Conservation (phyloP, 495 filamentous ascomycete genomes). For the Achaetomiella virescens region DNA sequence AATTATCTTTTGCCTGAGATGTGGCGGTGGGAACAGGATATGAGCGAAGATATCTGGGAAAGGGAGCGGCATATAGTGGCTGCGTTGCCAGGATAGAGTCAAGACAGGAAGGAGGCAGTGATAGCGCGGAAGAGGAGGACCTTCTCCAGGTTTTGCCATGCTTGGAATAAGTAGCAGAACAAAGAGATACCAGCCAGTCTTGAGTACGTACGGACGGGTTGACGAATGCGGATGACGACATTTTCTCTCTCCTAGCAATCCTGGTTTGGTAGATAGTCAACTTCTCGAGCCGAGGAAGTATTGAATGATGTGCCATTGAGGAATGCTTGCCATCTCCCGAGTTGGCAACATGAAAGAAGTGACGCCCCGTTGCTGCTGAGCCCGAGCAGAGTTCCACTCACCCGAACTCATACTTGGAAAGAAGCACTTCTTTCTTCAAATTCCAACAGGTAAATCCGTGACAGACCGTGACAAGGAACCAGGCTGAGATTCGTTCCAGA, state of each 20-base stretch:
- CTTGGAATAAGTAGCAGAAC: constrained; percentile 5
- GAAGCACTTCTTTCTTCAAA: too few relatives aligned
- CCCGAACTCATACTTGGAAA: too few relatives aligned
- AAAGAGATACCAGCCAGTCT: constrained; percentile 1
- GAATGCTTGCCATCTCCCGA: neutral
- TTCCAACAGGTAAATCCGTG: too few relatives aligned
- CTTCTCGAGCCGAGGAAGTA: too few relatives aligned
- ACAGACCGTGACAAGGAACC: too few relatives aligned
- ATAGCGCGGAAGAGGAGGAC: neutral
- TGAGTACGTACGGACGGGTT: neutral
- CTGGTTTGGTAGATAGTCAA: too few relatives aligned
- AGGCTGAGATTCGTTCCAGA: too few relatives aligned
- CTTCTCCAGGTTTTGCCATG: neutral
- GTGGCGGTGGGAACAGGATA: neutral
- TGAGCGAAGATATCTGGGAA: neutral
- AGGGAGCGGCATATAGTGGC: neutral
- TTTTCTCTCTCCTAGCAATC: neutral
- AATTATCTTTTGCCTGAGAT: neutral
- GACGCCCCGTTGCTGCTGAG: too few relatives aligned
- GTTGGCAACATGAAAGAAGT: too few relatives aligned
- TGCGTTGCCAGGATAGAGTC: neutral
- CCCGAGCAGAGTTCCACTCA: too few relatives aligned
- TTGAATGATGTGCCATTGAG: too few relatives aligned
- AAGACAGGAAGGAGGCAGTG: neutral
- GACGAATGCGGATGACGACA: neutral